Conservation (phyloP, 768 basidiomycete genomes). For the Lepiota brunneoincarnata region DNA sequence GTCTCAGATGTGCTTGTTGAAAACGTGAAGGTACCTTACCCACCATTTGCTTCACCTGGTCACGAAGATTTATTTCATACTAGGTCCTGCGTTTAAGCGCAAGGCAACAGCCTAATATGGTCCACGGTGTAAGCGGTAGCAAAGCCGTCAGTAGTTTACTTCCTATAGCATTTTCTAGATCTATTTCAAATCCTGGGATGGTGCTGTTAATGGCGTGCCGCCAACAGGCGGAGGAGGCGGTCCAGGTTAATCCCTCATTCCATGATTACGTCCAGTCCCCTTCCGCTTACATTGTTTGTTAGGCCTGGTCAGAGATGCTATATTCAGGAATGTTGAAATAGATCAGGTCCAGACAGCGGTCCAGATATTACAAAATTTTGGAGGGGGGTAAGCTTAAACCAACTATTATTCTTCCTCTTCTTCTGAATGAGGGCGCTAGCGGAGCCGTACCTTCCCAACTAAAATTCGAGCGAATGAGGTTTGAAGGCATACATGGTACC, state of each 20-base stretch:
- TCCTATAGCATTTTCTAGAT: conserved; percentile 28
- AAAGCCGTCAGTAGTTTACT: background rate
- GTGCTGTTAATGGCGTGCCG: conserved; percentile 46
- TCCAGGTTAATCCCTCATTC: conserved; percentile 28
- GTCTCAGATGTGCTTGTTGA: conserved; percentile 51
- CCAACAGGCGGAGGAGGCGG: conserved; percentile 59
- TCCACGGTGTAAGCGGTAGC: conserved; percentile 37
- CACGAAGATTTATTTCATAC: too few species aligned
- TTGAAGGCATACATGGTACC: conserved; percentile 47
- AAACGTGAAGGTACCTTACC: conserved; percentile 36
- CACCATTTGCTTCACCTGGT: background rate
- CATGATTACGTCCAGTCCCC: background rate
- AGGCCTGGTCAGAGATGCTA: conserved; percentile 47
- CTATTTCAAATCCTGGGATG: conserved; percentile 58
- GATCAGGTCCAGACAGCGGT: conserved; percentile 45
- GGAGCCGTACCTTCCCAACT: conserved; percentile 47
- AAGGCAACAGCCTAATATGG: conserved; percentile 54
- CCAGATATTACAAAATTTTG: conserved; percentile 52
- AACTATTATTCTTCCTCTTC: background rate
- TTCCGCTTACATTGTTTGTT: background rate
- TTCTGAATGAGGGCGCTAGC: conserved; percentile 21
- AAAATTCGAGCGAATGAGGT: conserved; percentile 44
- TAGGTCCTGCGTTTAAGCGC: conserved; percentile 47
- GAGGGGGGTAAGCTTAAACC: conserved; percentile 22
- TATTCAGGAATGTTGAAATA: conserved; percentile 38